Evolutionary conservation across 1,139 yeast genomes (phyloP), one percentile per base, ranked within the genome.

Genomic region (Taphrina flavorubra): DNA sequence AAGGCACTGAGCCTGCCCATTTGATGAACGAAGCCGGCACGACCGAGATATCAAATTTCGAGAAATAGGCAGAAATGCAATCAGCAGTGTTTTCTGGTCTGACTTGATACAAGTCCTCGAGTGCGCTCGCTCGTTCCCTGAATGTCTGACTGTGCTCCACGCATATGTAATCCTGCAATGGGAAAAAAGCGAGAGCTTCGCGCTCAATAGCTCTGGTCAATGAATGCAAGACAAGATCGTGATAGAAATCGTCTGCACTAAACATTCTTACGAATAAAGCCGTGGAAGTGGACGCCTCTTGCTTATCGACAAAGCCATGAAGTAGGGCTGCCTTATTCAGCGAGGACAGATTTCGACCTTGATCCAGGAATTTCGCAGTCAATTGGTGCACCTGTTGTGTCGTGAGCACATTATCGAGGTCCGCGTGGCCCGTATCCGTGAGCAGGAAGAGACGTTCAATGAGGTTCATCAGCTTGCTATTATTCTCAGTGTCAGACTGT

Each of bases 391-490:
- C 36, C 20, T 49, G 53, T 11, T 49, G 47, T 0, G 47, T 44
- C 2, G 47, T 44, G 8, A 44, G 47, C 8, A 44, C 18, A 16
- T 13, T 7, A 8, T 44, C 18, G 8, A 44, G 18, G 4, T 16
- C 18, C 8, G 18, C 18, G n/a, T 7, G n/a, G 18, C 18, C n/a
- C 8, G n/a, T n/a, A 2, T 13, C 18, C 2, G 16, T 44, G 8
- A 44, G 18, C n/a, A 44, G 18, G 47, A 44, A 16, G 8, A 44
- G 47, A 25, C 53, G 53, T 49, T 49, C 53, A 36, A 49, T 25
- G 13, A 49, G 11, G 2, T 3, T n/a, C 10, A 1, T 20, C n/a
- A 49, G 36, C n/a, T 49, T 49, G 34, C n/a, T 49, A n/a, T 49
- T 49, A n/a, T 11, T 10, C 7, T 6, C 53, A 11, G 36, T 49